phyloP scores from a whole-genome alignment of 1,284 basidiomycete genomes.

The Cronartium quercuum region DNA sequence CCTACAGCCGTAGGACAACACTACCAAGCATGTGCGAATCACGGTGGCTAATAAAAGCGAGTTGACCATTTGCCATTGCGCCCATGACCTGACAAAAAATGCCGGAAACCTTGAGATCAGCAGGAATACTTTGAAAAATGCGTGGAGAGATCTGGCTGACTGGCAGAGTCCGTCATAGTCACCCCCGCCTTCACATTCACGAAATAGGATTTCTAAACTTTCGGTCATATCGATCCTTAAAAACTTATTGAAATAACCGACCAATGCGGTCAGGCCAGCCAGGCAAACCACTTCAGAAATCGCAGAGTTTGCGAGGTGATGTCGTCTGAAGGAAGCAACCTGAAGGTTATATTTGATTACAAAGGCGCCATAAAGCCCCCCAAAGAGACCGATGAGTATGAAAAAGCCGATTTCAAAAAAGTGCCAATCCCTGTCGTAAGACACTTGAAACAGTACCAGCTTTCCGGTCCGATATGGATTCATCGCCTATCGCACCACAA shows the following conservation, averaged over 20 bases:
- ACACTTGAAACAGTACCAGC: constrained; percentile 94
- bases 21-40: constrained; percentile 75
- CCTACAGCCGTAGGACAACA: constrained; percentile 90
- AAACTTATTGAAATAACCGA: constrained; percentile 92
- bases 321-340: constrained; percentile 85
- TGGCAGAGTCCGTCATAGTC: constrained; percentile 91
- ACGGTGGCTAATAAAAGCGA: constrained; percentile 86
- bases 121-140: not conserved
- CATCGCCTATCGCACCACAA: constrained; percentile 63
- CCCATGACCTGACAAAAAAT: constrained; percentile 59
- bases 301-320: constrained; percentile 73
- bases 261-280: constrained; percentile 77
- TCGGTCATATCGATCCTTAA: constrained; percentile 97
- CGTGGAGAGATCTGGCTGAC: constrained; percentile 55
- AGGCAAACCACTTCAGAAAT: constrained; percentile 83
- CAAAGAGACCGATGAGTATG: constrained; percentile 87
- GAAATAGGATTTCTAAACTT: constrained; percentile 89
- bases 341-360: constrained; percentile 96
- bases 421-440: constrained; percentile 96
- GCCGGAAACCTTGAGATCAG: not conserved
- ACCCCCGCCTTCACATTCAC: constrained; percentile 90
- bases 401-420: constrained; percentile 92
- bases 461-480: constrained; percentile 98
- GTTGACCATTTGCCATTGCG: constrained; percentile 91
- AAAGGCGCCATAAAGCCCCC: constrained; percentile 92